A percentile compares a stretch with the other conserved stretches of the same genome.
Conservation (phyloP, 176 grass and related monocot genomes). For the Cenchrus fungigraminus region DNA sequence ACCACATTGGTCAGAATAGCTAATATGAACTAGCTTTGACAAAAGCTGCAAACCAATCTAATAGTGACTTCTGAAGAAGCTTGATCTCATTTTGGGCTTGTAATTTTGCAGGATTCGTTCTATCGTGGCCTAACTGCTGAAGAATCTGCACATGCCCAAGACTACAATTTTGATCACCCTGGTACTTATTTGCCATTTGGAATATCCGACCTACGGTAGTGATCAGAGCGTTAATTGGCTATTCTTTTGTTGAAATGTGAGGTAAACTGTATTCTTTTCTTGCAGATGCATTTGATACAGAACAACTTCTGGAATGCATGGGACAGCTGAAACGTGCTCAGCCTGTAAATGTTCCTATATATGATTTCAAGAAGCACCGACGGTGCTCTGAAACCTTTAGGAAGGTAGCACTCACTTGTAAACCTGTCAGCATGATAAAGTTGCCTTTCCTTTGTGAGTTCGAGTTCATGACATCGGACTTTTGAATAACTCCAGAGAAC, state of each 20-base stretch:
- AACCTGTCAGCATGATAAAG: conserved; percentile 8
- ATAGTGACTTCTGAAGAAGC: not conserved
- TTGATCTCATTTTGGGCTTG: conserved; percentile 9
- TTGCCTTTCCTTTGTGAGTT: not conserved
- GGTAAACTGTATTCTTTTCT: conserved; percentile 23
- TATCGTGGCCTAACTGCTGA: conserved; percentile 92
- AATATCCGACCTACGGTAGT: conserved; percentile 4
- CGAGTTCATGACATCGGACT: not conserved
- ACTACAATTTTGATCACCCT: conserved; percentile 99
- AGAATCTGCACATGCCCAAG: conserved; percentile 77
- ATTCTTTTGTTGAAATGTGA: conserved; percentile 29
- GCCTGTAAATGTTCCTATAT: conserved; percentile 95
- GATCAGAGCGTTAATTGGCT: not conserved
- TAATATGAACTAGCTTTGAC: not conserved
- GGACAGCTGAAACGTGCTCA: conserved; percentile 73
- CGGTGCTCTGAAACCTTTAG: conserved; percentile 83
- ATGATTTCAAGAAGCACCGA: conserved; percentile 96
- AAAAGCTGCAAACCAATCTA: not conserved
- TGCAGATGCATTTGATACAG: conserved; percentile 96
- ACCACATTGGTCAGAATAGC: not conserved
- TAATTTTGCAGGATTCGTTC: conserved; percentile 83
- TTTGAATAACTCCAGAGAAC: conserved; percentile 36
- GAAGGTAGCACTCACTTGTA: conserved; percentile 62
- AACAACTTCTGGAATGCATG: conserved; percentile 95
- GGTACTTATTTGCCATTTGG: conserved; percentile 61